Base-by-base conservation (phyloP, 768 basidiomycete genomes). In the Daedaleopsis sinensis region DNA sequence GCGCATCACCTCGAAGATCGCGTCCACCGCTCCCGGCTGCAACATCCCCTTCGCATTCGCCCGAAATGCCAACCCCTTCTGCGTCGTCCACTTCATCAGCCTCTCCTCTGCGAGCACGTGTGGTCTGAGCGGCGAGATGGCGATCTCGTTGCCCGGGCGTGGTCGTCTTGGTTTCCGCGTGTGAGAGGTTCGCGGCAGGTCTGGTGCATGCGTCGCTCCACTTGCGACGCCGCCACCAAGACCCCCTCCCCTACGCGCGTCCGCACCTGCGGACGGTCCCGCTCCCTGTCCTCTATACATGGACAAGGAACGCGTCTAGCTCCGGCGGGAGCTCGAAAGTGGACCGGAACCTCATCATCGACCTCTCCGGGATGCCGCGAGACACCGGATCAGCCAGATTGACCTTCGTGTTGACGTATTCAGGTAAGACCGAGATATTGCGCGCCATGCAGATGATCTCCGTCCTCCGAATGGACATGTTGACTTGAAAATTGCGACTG, bases 51-150 rank as follows among this genome's bases (percentile, higher is more conserved):
- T 18, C 0, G 19, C 4, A n/a, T 21, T 4, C 6, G 46, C 19
- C 7, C 51, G 15, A 16, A 16, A 50, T 16, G 15, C 21, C 4
- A 18, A 2, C 10, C 24, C 21, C 10, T 4, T 9, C 5, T 23
- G 46, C 7, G 47, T 49, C n/a, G 2, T 9, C 49, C 57, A 58
- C 38, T 42, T n/a, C 47, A 47, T 16, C n/a, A n/a, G n/a, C n/a
- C n/a, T n/a, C n/a, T 58, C 57, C 8, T 58, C 42, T 16, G 35
- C 57, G 5, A 49, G 44, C 18, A 58, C 55, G 16, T 43, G 42
- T 7, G 55, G 55, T 37, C 55, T n/a, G 32, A 56, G 55, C 18
- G 55, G 5, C 9, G 55, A 56, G 5, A 18, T 7, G n/a, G 19
- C 24, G 4, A 56, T 43, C 18, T 32, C 27, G 8, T 56, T 56